Conservation (phyloP, 345 rosid genomes). For the Sonneratia alba region DNA sequence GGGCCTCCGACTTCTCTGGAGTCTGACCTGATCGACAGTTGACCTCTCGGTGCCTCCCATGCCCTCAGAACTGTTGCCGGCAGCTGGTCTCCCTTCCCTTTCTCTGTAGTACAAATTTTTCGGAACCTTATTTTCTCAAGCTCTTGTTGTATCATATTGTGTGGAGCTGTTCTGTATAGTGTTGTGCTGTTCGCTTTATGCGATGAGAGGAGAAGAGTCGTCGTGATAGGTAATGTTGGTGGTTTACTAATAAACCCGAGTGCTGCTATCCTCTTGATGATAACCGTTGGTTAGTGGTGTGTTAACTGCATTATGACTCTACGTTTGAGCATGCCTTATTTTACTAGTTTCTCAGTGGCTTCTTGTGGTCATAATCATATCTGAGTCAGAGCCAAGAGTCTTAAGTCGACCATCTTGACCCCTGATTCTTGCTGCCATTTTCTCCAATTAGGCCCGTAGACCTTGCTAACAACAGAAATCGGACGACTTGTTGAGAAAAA, state of each 20-base stretch:
- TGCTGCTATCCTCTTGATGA: conserved; percentile 13
- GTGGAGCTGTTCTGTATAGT: conserved; percentile 38
- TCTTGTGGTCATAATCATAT: too few relatives aligned
- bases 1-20: neutral
- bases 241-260: conserved; percentile 26
- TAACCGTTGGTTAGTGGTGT: neutral
- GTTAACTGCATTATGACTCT: neutral
- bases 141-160: neutral
- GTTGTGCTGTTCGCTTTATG: conserved; percentile 7
- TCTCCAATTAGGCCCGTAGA: too few relatives aligned
- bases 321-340: too few relatives aligned
- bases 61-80: conserved; percentile 10
- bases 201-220: conserved; percentile 12
- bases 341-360: too few relatives aligned
- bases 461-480: too few relatives aligned
- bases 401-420: too few relatives aligned
- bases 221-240: conserved; percentile 19
- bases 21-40: conserved; percentile 15
- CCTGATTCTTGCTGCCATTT: too few relatives aligned
- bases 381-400: too few relatives aligned
- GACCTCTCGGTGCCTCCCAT: conserved; percentile 7
- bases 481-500: too few relatives aligned
- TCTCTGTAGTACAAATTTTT: neutral
- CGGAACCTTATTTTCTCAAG: conserved; percentile 11
- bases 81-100: conserved; percentile 6